phyloP scores from a whole-genome alignment of 2,329 filamentous ascomycete species.

The Diaporthe citriasiana region DNA sequence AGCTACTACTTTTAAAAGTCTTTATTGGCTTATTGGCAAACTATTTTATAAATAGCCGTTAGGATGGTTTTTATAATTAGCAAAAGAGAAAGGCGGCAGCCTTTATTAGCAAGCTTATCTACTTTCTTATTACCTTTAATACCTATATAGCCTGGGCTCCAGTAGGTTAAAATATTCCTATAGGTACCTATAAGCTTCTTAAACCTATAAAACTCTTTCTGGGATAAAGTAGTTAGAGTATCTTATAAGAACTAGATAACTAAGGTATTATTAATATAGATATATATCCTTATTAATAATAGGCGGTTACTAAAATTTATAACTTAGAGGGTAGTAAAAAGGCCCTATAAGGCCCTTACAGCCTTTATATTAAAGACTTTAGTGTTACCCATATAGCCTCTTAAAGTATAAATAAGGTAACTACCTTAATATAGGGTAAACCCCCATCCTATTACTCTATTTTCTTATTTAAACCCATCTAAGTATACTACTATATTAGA shows the following conservation, averaged over 20 bases:
- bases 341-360: neutral
- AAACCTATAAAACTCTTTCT: neutral
- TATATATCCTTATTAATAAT: neutral
- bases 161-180: neutral
- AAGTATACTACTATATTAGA: neutral
- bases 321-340: neutral
- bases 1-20: neutral
- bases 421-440: neutral
- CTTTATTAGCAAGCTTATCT: neutral
- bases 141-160: neutral
- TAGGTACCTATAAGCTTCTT: neutral
- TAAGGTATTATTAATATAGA: neutral
- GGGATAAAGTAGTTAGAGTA: neutral
- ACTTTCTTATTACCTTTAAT: neutral
- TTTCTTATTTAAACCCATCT: neutral
- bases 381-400: neutral
- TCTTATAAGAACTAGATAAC: neutral
- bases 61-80: neutral
- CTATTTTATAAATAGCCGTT: neutral
- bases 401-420: neutral
- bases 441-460: neutral
- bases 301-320: neutral
- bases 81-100: neutral
- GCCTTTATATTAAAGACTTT: constrained; percentile 10
- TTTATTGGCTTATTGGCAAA: neutral